Conservation (phyloP, 495 filamentous ascomycete species). For the Penicillium bovifimosum region DNA sequence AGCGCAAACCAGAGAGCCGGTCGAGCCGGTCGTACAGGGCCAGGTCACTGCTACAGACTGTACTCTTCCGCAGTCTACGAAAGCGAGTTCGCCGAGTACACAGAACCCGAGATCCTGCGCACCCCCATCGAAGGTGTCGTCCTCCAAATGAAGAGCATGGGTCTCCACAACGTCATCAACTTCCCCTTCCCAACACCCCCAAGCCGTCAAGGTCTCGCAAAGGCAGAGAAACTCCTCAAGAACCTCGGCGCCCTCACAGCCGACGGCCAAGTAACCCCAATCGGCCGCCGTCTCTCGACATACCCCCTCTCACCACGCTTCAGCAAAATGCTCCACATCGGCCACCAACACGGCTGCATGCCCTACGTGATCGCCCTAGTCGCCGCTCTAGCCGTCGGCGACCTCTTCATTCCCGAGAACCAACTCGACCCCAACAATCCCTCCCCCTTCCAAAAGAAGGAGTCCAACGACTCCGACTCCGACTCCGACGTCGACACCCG, state of each 20-base stretch:
- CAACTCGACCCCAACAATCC: conserved; percentile 55
- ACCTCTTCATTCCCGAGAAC: conserved; percentile 81
- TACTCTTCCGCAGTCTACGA: conserved; percentile 96
- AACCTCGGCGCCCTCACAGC: conserved; percentile 64
- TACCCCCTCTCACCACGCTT: conserved; percentile 90
- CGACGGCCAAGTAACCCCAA: conserved; percentile 66
- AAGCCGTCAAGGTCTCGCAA: conserved; percentile 68
- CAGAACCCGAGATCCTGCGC: conserved; percentile 81
- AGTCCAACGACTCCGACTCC: conserved; percentile 32
- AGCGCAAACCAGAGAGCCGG: conserved; percentile 89
- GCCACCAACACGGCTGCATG: conserved; percentile 75
- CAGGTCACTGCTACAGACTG: conserved; percentile 89
- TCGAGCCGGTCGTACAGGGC: conserved; percentile 91
- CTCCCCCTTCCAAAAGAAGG: background rate
- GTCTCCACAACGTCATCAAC: conserved; percentile 80
- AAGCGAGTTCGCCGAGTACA: conserved; percentile 78
- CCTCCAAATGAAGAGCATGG: conserved; percentile 93
- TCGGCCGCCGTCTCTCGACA: conserved; percentile 73
- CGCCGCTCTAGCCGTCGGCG: conserved; percentile 78
- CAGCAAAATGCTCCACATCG: conserved; percentile 82
- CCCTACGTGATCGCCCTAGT: conserved; percentile 87
- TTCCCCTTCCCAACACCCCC: conserved; percentile 98
- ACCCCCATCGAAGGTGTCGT: conserved; percentile 92
- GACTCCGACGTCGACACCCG: conserved; percentile 10
- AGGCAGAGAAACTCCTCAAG: conserved; percentile 78